A percentile compares a stretch with the other conserved stretches of the same genome.
These are phyloP conservation scores for Plenodomus lindquistii DNA, from an alignment of 2,329 filamentous ascomycete genomes.

Conservation along the genomic window DNA sequence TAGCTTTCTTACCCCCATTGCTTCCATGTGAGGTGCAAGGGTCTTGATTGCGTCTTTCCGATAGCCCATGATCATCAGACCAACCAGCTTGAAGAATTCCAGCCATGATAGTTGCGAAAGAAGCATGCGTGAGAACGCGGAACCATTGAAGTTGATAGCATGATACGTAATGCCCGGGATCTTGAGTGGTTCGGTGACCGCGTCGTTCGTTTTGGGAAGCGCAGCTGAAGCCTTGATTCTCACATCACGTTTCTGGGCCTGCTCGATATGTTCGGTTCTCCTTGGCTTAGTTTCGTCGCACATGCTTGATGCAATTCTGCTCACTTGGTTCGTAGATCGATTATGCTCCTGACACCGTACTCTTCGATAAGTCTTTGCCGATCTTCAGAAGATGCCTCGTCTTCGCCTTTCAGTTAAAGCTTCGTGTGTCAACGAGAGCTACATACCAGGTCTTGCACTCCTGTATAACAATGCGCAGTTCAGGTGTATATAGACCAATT, in stretches of 20 bases:
- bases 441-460: constrained; percentile 41
- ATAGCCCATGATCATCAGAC: constrained; percentile 67
- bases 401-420: constrained; percentile 43
- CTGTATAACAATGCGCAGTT: constrained; percentile 37
- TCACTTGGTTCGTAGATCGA: constrained; percentile 80
- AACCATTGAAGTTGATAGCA: constrained; percentile 74
- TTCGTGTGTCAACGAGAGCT: not conserved
- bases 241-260: constrained; percentile 63
- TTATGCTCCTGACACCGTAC: constrained; percentile 69
- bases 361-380: constrained; percentile 61
- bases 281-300: constrained; percentile 3
- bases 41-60: constrained; percentile 71
- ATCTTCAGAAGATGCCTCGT: constrained; percentile 72
- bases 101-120: constrained; percentile 70
- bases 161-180: constrained; percentile 67
- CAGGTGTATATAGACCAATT: constrained; percentile 22
- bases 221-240: constrained; percentile 51
- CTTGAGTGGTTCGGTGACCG: constrained; percentile 59
- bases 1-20: constrained; percentile 50
- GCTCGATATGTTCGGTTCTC: constrained; percentile 74
- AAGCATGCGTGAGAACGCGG: constrained; percentile 69
- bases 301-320: not conserved
- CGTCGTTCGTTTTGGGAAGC: constrained; percentile 53
- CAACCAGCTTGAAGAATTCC: constrained; percentile 65
- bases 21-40: constrained; percentile 70